Conservation (phyloP, 1,139 yeast species). For the Blastobotrys serpentis region DNA sequence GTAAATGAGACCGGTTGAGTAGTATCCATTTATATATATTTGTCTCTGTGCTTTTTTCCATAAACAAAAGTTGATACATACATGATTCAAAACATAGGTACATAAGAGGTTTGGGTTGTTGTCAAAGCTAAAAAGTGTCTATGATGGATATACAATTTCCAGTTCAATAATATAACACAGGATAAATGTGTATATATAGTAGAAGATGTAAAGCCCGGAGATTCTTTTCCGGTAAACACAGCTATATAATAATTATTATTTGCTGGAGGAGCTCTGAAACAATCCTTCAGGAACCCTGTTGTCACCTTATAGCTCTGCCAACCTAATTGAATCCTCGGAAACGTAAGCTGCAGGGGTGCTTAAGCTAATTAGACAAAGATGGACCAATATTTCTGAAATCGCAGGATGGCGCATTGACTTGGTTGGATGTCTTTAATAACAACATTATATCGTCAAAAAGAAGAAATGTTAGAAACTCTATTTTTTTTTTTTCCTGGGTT, state of each 20-base stretch:
- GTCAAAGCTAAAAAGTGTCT: background rate
- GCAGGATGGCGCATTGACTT: background rate
- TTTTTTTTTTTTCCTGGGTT: too few species aligned
- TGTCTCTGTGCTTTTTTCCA: conserved; percentile 4
- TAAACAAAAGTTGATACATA: background rate
- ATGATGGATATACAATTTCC: background rate
- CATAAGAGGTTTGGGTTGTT: background rate
- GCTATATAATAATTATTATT: too few species aligned
- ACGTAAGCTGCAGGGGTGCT: background rate
- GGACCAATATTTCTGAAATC: background rate
- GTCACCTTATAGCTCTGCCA: too few species aligned
- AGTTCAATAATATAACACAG: background rate
- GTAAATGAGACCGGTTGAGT: conserved; percentile 1
- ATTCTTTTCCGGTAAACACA: background rate
- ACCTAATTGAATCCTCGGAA: background rate
- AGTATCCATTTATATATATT: background rate
- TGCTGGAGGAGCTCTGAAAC: too few species aligned
- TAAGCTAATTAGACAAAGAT: background rate
- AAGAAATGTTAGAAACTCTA: background rate
- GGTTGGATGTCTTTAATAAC: background rate
- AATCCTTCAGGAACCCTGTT: too few species aligned
- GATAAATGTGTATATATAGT: background rate
- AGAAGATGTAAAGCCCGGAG: background rate
- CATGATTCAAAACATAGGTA: background rate
- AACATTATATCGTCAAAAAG: too few species aligned